Conservation (phyloP, 495 filamentous ascomycete genomes). For the Penicillium turbatum region DNA sequence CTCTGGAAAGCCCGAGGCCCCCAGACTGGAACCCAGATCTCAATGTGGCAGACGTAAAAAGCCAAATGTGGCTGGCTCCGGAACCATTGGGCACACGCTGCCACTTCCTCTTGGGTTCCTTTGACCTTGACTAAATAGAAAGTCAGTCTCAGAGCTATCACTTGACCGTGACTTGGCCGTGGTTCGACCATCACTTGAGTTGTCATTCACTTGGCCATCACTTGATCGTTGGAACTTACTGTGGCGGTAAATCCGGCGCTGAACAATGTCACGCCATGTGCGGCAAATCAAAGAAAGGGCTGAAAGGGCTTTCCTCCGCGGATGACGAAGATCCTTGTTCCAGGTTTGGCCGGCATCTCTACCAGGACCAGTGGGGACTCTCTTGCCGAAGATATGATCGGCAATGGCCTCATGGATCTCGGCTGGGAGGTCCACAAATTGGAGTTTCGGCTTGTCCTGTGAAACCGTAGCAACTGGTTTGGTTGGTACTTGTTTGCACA, state of each 20-base stretch:
- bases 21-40: slow-evolving; percentile 72
- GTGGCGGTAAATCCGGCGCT: slow-evolving; percentile 66
- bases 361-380: slow-evolving; percentile 40
- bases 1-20: slow-evolving; percentile 43
- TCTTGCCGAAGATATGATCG: slow-evolving; percentile 63
- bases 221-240: slow-evolving; percentile 46
- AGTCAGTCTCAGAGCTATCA: no score
- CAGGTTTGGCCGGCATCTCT: slow-evolving; percentile 51
- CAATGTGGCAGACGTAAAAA: slow-evolving; percentile 62
- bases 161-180: no score
- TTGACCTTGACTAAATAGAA: slow-evolving; percentile 57
- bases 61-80: slow-evolving; percentile 52
- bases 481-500: no score
- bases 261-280: slow-evolving; percentile 60
- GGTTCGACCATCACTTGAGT: no score
- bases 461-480: no score
- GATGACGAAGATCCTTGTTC: slow-evolving; percentile 62
- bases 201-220: no score
- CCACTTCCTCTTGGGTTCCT: slow-evolving; percentile 56
- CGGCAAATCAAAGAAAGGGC: slow-evolving; percentile 59
- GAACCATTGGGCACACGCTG: slow-evolving; percentile 56
- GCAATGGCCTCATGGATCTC: slow-evolving; percentile 71
- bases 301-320: slow-evolving; percentile 60
- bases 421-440: slow-evolving; percentile 54
- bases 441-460: no score